phyloP scores from a whole-genome alignment of 352 stramenopile genomes.

The Pythium monospermum region DNA sequence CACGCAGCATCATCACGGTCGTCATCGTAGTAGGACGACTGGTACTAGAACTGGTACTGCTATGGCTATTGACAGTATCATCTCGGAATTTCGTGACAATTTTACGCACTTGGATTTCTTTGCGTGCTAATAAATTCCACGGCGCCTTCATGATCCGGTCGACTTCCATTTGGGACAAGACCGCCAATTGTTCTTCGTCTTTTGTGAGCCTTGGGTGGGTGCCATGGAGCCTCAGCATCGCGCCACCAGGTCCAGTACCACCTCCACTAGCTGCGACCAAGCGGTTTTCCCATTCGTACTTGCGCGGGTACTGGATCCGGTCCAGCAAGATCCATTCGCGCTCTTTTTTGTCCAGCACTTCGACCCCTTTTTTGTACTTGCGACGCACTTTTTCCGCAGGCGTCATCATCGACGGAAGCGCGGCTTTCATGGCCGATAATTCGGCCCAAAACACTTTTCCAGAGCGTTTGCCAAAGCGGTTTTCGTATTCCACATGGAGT shows the following conservation, averaged over 20 bases:
- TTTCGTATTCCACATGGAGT: slow-evolving; percentile 63
- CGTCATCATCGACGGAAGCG: slow-evolving; percentile 75
- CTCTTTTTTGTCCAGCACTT: slow-evolving; percentile 64
- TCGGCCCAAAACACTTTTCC: slow-evolving; percentile 68
- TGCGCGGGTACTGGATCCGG: slow-evolving; percentile 50
- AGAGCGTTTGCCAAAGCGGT: slow-evolving; percentile 33
- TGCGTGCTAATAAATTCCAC: slow-evolving; percentile 68
- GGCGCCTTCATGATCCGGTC: slow-evolving; percentile 66
- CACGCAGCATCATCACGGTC: slow-evolving; percentile 45
- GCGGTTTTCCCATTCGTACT: slow-evolving; percentile 68
- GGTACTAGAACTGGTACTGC: slow-evolving; percentile 4
- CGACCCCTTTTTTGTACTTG: slow-evolving; percentile 74
- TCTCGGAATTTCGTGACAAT: slow-evolving; percentile 65
- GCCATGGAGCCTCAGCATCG: slow-evolving; percentile 38
- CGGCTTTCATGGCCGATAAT: slow-evolving; percentile 66
- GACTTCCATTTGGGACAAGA: slow-evolving; percentile 56
- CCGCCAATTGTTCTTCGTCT: slow-evolving; percentile 56
- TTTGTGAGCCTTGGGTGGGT: slow-evolving; percentile 46
- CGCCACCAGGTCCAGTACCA: too few species aligned
- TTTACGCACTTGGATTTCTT: slow-evolving; percentile 73
- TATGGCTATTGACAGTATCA: slow-evolving; percentile 21
- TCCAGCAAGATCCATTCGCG: slow-evolving; percentile 75
- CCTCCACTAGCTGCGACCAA: slow-evolving; percentile 18
- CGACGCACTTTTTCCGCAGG: slow-evolving; percentile 58
- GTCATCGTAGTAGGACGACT: slow-evolving; percentile 19